A percentile compares a stretch with the other conserved stretches of the same genome.
These are phyloP conservation scores for Cyberlindnera petersonii DNA, from an alignment of 805 yeast species.

Conservation along the genomic window DNA sequence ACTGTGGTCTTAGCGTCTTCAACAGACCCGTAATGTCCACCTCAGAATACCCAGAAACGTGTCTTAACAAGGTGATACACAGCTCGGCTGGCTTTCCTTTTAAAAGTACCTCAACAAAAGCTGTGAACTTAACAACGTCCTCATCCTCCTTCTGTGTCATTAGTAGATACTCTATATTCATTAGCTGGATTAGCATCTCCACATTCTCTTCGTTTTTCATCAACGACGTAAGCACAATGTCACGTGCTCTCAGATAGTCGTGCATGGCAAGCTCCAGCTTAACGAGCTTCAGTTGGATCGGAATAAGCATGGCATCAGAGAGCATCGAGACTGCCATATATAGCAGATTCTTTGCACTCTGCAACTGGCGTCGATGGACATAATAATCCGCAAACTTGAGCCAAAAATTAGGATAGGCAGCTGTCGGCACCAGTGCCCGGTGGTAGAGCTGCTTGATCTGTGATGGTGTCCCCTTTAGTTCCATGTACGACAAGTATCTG, in stretches of 20 bases:
- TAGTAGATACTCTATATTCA: conserved; percentile 38
- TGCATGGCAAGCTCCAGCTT: conserved; percentile 41
- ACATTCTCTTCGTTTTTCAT: conserved; percentile 29
- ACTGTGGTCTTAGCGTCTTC: neutral
- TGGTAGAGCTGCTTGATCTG: conserved; percentile 37
- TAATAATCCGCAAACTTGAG: conserved; percentile 44
- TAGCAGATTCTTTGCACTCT: conserved; percentile 38
- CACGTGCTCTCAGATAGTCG: conserved; percentile 35
- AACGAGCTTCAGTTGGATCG: conserved; percentile 35
- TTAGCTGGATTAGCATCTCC: conserved; percentile 38
- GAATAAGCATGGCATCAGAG: conserved; percentile 22
- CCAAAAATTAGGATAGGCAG: conserved; percentile 47
- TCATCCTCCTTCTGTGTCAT: neutral
- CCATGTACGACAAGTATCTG: conserved; percentile 52
- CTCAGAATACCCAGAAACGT: conserved; percentile 1
- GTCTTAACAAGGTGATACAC: conserved; percentile 3
- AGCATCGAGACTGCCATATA: conserved; percentile 32
- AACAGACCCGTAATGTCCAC: neutral
- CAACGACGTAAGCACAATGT: conserved; percentile 19
- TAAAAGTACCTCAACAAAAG: conserved; percentile 6
- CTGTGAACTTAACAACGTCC: conserved; percentile 1
- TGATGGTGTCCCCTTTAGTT: conserved; percentile 26
- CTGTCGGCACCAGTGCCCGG: conserved; percentile 44
- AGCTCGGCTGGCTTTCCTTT: conserved; percentile 4
- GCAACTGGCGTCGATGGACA: conserved; percentile 29